Base-by-base conservation (phyloP, 2,329 filamentous ascomycete species). In the Alternaria incomplexa region DNA sequence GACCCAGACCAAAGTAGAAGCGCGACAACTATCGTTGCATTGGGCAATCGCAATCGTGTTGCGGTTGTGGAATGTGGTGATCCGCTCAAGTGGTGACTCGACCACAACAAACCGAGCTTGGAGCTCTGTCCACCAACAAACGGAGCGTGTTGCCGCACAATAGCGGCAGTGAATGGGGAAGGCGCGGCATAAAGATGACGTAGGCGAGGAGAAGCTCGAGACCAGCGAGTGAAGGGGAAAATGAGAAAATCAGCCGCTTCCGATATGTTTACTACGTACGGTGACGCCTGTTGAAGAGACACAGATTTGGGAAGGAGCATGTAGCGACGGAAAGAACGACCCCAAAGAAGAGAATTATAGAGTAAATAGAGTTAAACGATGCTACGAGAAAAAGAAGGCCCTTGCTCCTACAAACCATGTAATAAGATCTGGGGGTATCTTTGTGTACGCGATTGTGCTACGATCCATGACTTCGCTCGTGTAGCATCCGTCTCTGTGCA, bases 391-490 rank as follows among this genome's bases (percentile, higher is more conserved):
- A 45, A 58, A 25, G 17, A 44, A 55, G 46, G 28, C 32, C 10
- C 11, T 48, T 51, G 44, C 40, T 55, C 25, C 25, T 54, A 58
- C 61, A 63, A 63, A 66, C 57, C 45, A 55, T 60, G 12, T 25
- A 61, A 65, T 61, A 57, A 61, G 47, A 62, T 64, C 56, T 65
- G 59, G 67, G 36, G 67, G 54, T 63, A 68, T 69, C 50, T 46
- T 47, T 56, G 59, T 54, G 28, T 43, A 62, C 52, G 60, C 55
- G 56, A 60, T 47, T 36, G 63, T 57, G 30, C 51, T 56, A 58
- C 53, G 25, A 26, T 43, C 58, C 50, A 58, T 63, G 61, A 51
- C 20, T 46, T 47, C 22, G 56, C 51, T 46, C 56, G 50, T 56
- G 61, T 60, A 23, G 45, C 61, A 60, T 55, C 46, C 55, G 56